These are phyloP conservation scores for Alliaria petiolata DNA, from an alignment of 345 rosid genomes.

Conservation along the genomic window DNA sequence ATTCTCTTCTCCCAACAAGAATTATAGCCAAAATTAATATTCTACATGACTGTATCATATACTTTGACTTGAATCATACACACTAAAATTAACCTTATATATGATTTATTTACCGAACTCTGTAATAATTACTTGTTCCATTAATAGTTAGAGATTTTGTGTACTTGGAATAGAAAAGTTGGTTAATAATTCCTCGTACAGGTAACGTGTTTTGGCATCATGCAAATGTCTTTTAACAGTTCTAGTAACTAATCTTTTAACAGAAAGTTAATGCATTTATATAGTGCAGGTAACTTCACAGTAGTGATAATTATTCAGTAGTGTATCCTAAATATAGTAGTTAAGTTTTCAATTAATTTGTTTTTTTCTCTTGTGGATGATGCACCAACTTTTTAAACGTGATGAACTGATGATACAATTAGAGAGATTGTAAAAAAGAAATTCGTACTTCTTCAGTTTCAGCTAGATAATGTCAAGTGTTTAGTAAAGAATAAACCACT, in stretches of 20 bases:
- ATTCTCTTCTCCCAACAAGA: conserved; percentile 4
- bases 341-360: background rate
- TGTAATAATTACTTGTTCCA: background rate
- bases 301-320: background rate
- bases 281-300: background rate
- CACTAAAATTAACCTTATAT: background rate
- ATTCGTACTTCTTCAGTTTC: background rate
- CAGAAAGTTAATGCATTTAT: background rate
- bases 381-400: background rate
- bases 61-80: conserved; percentile 2
- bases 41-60: background rate
- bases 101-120: background rate
- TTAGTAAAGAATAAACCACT: background rate
- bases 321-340: background rate
- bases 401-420: background rate
- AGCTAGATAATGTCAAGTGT: background rate
- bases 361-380: background rate
- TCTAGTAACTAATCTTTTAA: too few species aligned
- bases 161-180: background rate
- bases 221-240: background rate
- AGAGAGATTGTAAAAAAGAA: background rate
- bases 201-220: conserved; percentile 9
- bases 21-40: background rate
- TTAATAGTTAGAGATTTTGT: background rate
- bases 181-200: conserved; percentile 13